phyloP scores from a whole-genome alignment of 495 filamentous ascomycete genomes.

The Penicillium herquei region DNA sequence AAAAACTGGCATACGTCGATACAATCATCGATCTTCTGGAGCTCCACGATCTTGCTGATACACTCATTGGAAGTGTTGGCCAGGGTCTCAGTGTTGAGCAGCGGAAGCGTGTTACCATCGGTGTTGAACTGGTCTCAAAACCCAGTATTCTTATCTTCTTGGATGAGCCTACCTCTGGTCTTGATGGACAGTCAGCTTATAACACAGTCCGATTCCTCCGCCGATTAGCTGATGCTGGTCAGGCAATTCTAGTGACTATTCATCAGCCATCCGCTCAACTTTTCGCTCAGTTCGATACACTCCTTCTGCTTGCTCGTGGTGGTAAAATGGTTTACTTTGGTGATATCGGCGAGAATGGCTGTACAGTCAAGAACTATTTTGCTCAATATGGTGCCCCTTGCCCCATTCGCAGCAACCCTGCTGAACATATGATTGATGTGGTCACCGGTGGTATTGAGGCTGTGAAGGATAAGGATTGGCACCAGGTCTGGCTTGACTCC shows the following conservation, averaged over 20 bases:
- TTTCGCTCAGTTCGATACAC: constrained; percentile 70
- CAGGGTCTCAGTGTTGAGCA: constrained; percentile 59
- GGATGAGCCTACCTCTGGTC: constrained; percentile 74
- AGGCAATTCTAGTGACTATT: constrained; percentile 72
- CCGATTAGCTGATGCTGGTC: constrained; percentile 64
- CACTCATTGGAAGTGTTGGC: constrained; percentile 52
- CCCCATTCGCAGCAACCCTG: constrained; percentile 70
- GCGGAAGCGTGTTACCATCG: constrained; percentile 53
- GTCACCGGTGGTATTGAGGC: constrained; percentile 45
- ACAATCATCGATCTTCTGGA: constrained; percentile 58
- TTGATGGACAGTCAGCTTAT: constrained; percentile 63
- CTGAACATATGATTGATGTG: constrained; percentile 91
- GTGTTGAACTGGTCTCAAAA: constrained; percentile 64
- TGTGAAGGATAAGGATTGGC: constrained; percentile 54
- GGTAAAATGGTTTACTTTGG: constrained; percentile 75
- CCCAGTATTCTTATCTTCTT: constrained; percentile 69
- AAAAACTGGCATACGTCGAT: constrained; percentile 61
- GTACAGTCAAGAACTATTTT: constrained; percentile 67
- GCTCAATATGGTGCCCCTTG: constrained; percentile 74
- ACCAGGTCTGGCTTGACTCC: constrained; percentile 63
- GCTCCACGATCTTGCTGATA: constrained; percentile 53
- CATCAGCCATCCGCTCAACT: constrained; percentile 72
- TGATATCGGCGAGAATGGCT: constrained; percentile 53
- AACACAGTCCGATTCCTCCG: constrained; percentile 63
- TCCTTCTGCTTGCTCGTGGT: constrained; percentile 66